Percentiles rank a stretch among this genome's conserved stretches.
phyloP scores from a whole-genome alignment of 2,329 filamentous ascomycete species.

The Colletotrichum liaoningense region DNA sequence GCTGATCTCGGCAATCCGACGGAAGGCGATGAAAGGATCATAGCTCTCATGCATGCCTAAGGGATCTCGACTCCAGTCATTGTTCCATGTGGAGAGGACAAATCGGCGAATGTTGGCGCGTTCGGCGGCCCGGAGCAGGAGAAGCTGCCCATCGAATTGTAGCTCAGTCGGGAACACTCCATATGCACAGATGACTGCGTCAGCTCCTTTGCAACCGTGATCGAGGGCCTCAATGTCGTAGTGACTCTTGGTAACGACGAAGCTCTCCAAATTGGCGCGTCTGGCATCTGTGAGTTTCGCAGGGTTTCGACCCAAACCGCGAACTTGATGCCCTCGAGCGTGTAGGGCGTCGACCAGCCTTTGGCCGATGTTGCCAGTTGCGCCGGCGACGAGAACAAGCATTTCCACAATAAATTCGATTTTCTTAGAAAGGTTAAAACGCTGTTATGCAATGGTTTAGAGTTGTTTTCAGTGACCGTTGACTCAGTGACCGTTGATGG shows the following conservation, averaged over 20 bases:
- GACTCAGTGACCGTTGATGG: too few species aligned
- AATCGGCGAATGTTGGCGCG: conserved; percentile 45
- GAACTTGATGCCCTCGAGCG: not conserved
- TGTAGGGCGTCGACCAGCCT: not conserved
- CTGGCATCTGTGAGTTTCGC: not conserved
- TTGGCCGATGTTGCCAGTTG: not conserved
- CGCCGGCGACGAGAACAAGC: not conserved
- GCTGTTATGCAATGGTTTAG: too few species aligned
- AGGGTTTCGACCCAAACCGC: not conserved
- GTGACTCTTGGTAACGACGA: not conserved
- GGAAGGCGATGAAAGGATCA: conserved; percentile 45
- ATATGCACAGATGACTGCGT: conserved; percentile 37
- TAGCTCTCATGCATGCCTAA: conserved; percentile 46
- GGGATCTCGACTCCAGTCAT: conserved; percentile 42
- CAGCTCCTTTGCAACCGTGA: not conserved
- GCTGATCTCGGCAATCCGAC: conserved; percentile 40
- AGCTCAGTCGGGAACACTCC: conserved; percentile 34
- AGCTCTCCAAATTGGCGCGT: not conserved
- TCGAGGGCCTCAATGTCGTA: not conserved
- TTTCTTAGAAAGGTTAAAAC: not conserved
- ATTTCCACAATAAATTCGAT: not conserved
- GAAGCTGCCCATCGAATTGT: conserved; percentile 46
- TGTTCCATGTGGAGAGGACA: conserved; percentile 44
- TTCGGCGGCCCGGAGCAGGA: conserved; percentile 49
- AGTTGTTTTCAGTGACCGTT: too few species aligned